These are phyloP conservation scores for Didymella lethalis DNA, from an alignment of 2,329 filamentous ascomycete genomes.

Conservation along the genomic window DNA sequence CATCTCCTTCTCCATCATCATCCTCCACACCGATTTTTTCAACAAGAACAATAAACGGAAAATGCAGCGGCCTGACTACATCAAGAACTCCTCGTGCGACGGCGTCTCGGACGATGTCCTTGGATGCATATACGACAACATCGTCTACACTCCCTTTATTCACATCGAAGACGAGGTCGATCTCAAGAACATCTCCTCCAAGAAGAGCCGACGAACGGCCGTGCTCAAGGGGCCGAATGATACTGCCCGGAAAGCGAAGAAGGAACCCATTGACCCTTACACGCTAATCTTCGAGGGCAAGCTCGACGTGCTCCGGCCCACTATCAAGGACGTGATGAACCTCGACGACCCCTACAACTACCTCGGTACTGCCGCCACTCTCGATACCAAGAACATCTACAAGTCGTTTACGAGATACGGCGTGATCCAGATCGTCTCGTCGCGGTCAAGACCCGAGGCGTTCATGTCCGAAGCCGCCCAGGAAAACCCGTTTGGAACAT, in stretches of 20 bases:
- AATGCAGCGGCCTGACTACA: constrained; percentile 95
- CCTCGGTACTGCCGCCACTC: constrained; percentile 74
- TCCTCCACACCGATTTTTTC: constrained; percentile 98
- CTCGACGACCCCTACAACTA: constrained; percentile 93
- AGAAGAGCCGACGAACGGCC: constrained; percentile 75
- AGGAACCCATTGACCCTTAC: constrained; percentile 94
- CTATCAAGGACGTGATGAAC: constrained; percentile 89
- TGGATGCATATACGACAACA: constrained; percentile 98
- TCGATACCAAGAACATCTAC: constrained; percentile 84
- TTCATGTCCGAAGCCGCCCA: constrained; percentile 90
- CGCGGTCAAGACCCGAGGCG: constrained; percentile 89
- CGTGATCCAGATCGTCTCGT: constrained; percentile 92
- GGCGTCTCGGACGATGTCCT: constrained; percentile 93
- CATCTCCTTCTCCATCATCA: constrained; percentile 94
- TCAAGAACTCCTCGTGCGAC: constrained; percentile 92
- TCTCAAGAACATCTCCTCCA: constrained; percentile 73
- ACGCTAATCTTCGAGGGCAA: constrained; percentile 91
- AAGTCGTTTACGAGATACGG: constrained; percentile 91
- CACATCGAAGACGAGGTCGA: constrained; percentile 93
- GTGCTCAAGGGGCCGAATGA: constrained; percentile 65
- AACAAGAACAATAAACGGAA: constrained; percentile 99
- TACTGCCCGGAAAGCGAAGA: constrained; percentile 68
- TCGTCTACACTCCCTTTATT: constrained; percentile 97
- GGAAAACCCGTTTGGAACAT: constrained; percentile 81
- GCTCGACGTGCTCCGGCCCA: constrained; percentile 81